These are phyloP conservation scores for Xylaria sp. DNA, from an alignment of 2,329 filamentous ascomycete species.

Conservation along the genomic window DNA sequence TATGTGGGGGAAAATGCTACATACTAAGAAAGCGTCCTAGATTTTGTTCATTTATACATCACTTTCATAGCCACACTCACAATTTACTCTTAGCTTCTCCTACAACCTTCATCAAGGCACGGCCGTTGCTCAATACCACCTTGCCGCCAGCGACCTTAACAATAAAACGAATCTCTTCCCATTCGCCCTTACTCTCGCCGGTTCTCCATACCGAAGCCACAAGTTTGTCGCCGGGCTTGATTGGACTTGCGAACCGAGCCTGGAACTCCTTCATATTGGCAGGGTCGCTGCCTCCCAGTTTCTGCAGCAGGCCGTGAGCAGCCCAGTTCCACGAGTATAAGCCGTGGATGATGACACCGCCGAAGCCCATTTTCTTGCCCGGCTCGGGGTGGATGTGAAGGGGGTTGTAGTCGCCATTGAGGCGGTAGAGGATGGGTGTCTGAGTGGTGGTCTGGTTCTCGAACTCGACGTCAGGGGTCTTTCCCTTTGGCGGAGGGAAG, in stretches of 20 bases:
- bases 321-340: slow-evolving; percentile 88
- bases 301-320: slow-evolving; percentile 76
- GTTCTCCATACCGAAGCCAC: slow-evolving; percentile 84
- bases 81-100: slow-evolving; percentile 69
- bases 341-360: slow-evolving; percentile 88
- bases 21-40: no score
- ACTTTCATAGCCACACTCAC: slow-evolving; percentile 51
- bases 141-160: slow-evolving; percentile 83
- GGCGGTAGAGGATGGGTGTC: slow-evolving; percentile 80
- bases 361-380: slow-evolving; percentile 89
- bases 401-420: slow-evolving; percentile 96
- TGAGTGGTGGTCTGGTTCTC: slow-evolving; percentile 76
- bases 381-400: slow-evolving; percentile 88
- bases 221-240: slow-evolving; percentile 84
- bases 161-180: slow-evolving; percentile 85
- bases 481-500: slow-evolving; percentile 79
- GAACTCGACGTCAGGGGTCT: slow-evolving; percentile 75
- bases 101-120: slow-evolving; percentile 77
- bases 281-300: slow-evolving; percentile 79
- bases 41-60: slow-evolving; percentile 21
- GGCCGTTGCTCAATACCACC: slow-evolving; percentile 86
- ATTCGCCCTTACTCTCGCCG: slow-evolving; percentile 73
- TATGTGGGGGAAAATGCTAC: not conserved
- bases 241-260: slow-evolving; percentile 85
- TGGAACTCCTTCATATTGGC: slow-evolving; percentile 88